Percentiles rank a stretch among this genome's conserved stretches.
These are phyloP conservation scores for Dendrobium chrysotoxum DNA, from an alignment of 106 monocot species.

Conservation along the genomic window DNA sequence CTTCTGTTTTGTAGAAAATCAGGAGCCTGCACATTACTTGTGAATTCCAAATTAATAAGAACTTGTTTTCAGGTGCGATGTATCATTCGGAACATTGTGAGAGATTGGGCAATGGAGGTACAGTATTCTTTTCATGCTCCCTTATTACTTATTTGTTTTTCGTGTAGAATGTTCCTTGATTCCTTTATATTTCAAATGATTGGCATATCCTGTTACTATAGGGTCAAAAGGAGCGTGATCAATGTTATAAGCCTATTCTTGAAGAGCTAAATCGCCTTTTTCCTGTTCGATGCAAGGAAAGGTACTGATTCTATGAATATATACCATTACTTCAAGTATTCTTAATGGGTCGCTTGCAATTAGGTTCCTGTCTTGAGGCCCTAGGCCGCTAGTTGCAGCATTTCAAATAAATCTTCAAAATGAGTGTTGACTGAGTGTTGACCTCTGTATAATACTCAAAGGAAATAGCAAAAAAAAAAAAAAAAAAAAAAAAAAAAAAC, in stretches of 20 bases:
- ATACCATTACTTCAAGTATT: neutral
- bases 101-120: conserved; percentile 98
- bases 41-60: neutral
- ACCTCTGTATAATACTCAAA: too few relatives aligned
- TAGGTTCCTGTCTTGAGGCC: neutral
- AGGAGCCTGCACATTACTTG: neutral
- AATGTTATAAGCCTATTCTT: conserved; percentile 94
- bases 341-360: neutral
- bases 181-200: conserved; percentile 1
- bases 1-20: neutral
- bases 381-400: neutral
- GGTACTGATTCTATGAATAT: neutral
- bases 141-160: conserved; percentile 5
- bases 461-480: too few relatives aligned
- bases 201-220: conserved; percentile 15
- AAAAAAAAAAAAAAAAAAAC: too few relatives aligned
- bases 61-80: conserved; percentile 69
- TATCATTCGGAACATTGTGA: conserved; percentile 90
- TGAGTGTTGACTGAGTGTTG: too few relatives aligned
- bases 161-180: neutral
- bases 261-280: conserved; percentile 77
- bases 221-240: conserved; percentile 93
- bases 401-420: neutral
- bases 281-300: conserved; percentile 48
- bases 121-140: neutral